Conservation (phyloP, 2,329 filamentous ascomycete genomes). For the Fusarium transvaalense region DNA sequence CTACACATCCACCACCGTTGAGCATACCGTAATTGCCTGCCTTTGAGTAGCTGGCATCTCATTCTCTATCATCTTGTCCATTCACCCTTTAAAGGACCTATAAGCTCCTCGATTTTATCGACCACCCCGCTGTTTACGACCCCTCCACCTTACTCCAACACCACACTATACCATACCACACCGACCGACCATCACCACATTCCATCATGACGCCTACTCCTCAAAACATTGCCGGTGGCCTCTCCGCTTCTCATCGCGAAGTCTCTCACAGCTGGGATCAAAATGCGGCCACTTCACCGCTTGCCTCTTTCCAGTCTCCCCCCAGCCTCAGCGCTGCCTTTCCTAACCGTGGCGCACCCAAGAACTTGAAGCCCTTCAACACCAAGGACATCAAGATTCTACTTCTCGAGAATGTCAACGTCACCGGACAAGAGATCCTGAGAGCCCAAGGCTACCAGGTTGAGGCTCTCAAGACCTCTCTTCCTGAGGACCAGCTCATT, state of each 20-base stretch:
- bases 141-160: slow-evolving; percentile 47
- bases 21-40: slow-evolving; percentile 2
- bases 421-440: slow-evolving; percentile 87
- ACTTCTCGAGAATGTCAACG: slow-evolving; percentile 94
- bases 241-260: slow-evolving; percentile 53
- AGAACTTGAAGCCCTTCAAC: slow-evolving; percentile 94
- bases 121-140: slow-evolving; percentile 21
- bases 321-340: slow-evolving; percentile 69
- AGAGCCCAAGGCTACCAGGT: slow-evolving; percentile 93
- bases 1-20: not conserved
- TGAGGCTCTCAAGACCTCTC: slow-evolving; percentile 87
- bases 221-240: slow-evolving; percentile 61
- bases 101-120: slow-evolving; percentile 26
- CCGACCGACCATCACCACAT: slow-evolving; percentile 23
- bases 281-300: slow-evolving; percentile 78
- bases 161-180: slow-evolving; percentile 30
- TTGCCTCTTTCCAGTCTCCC: slow-evolving; percentile 79
- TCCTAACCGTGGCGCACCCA: slow-evolving; percentile 60
- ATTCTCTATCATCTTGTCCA: slow-evolving; percentile 1
- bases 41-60: slow-evolving; percentile 20
- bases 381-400: slow-evolving; percentile 97
- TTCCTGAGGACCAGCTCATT: slow-evolving; percentile 93
- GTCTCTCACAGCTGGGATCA: slow-evolving; percentile 71
- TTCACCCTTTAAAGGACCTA: not conserved
- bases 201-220: slow-evolving; percentile 59